Evolutionary conservation across 208 protist genomes (phyloP), one percentile per base, ranked within the genome.

Genomic region (Crithidia brevicula): DNA sequence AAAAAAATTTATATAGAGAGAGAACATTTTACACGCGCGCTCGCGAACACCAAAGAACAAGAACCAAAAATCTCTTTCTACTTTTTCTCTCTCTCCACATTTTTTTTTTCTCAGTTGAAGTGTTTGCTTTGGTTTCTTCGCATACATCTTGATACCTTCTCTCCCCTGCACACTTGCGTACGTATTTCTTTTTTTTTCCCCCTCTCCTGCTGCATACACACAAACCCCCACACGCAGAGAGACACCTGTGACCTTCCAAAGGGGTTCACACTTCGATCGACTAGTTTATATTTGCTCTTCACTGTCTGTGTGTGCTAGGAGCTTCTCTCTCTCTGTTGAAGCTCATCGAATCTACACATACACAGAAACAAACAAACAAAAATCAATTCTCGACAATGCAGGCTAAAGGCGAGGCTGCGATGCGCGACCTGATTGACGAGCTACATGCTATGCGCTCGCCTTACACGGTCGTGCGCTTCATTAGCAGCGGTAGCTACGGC

Each of bases 401-500:
- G 67, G 73, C 73, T 2, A 89, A 89, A 34, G 89, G 89, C 2
- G 89, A 95, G 40, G 65, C 56, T 6, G 78, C 88, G 6, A 92
- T 87, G 73, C 86, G 77, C 38, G 86, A 93, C 45, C 83, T 95
- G 62, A 91, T 93, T 53, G 76, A 65, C 10, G 86, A 95, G 78
- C 64, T 95, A 25, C 70, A 79, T 22, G 74, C 72, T 22, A 92
- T 93, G 87, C 57, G 81, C n/a, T 93, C 89, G 0, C 64, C 63
- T 28, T 95, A 95, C 77, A 82, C 76, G 3, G 89, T 93, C 27
- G 72, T 90, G 50, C 82, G 85, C 36, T 95, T 95, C 57, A 86
- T 95, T 54, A 93, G 86, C 71, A 95, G 89, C 54, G 89, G 89
- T 34, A 95, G 89, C 65, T 95, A 95, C 73, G 89, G 89, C n/a